Percentiles rank a stretch among this genome's conserved stretches.
phyloP scores from a whole-genome alignment of 768 basidiomycete genomes.

The Tricholomella constricta region DNA sequence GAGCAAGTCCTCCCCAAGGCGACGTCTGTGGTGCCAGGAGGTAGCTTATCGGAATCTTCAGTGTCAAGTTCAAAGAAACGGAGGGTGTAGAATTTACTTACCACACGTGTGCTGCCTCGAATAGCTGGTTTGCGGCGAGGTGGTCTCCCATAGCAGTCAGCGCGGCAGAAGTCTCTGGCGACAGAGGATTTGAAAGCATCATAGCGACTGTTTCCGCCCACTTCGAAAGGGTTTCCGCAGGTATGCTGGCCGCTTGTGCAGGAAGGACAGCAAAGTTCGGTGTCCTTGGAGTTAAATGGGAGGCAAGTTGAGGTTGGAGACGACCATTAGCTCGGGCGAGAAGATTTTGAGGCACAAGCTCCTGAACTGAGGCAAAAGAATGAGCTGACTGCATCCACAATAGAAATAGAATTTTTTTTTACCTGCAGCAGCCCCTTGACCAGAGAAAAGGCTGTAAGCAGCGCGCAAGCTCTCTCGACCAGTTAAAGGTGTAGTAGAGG shows the following conservation, averaged over 20 bases:
- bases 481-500: conserved; percentile 31
- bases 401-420: conserved; percentile 22
- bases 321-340: conserved; percentile 44
- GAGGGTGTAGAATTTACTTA: conserved; percentile 40
- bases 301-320: conserved; percentile 38
- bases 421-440: conserved; percentile 81
- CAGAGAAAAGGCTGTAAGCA: conserved; percentile 82
- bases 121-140: conserved; percentile 67
- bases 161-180: conserved; percentile 68
- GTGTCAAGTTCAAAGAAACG: background rate
- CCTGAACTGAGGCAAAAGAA: conserved; percentile 56
- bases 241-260: conserved; percentile 46
- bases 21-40: conserved; percentile 84
- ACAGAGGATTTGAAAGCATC: conserved; percentile 72
- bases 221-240: conserved; percentile 61
- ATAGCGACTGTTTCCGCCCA: conserved; percentile 91
- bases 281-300: conserved; percentile 53
- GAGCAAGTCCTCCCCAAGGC: conserved; percentile 68
- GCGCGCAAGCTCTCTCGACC: conserved; percentile 76
- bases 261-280: conserved; percentile 43
- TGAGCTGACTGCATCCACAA: background rate
- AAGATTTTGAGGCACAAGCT: conserved; percentile 62
- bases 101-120: conserved; percentile 93
- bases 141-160: conserved; percentile 85
- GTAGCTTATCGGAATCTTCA: conserved; percentile 53